A percentile compares a stretch with the other conserved stretches of the same genome.
These are phyloP conservation scores for Solanum tarapatanum DNA, from an alignment of 257 asterid genomes.

Conservation along the genomic window DNA sequence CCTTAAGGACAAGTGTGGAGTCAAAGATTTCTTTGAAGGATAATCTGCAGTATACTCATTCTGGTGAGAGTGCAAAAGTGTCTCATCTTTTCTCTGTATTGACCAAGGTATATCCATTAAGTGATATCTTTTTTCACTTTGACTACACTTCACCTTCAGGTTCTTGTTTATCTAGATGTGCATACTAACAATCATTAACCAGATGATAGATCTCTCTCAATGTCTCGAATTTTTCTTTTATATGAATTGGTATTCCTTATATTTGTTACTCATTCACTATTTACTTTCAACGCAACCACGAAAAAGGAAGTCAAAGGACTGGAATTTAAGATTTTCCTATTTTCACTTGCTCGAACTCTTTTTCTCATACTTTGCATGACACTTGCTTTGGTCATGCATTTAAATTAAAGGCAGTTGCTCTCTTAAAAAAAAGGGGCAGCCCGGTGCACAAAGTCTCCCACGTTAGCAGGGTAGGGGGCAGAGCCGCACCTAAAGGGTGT, in stretches of 20 bases:
- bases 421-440: background rate
- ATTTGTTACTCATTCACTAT: background rate
- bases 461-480: background rate
- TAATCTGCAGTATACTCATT: constrained; percentile 14
- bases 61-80: constrained; percentile 47
- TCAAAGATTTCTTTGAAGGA: constrained; percentile 16
- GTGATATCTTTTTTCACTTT: background rate
- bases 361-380: background rate
- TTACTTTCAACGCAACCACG: background rate
- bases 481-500: background rate
- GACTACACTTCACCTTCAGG: background rate
- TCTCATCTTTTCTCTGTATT: constrained; percentile 47
- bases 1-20: constrained; percentile 2
- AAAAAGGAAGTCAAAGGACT: background rate
- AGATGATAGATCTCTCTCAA: background rate
- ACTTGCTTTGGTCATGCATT: background rate
- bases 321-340: background rate
- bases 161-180: background rate
- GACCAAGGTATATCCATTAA: constrained; percentile 48
- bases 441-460: background rate
- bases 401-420: background rate
- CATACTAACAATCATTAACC: background rate
- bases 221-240: background rate
- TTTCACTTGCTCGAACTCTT: background rate
- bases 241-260: background rate